Base-by-base conservation (phyloP, 164 flowering plant species). In the Taxillus chinensis region DNA sequence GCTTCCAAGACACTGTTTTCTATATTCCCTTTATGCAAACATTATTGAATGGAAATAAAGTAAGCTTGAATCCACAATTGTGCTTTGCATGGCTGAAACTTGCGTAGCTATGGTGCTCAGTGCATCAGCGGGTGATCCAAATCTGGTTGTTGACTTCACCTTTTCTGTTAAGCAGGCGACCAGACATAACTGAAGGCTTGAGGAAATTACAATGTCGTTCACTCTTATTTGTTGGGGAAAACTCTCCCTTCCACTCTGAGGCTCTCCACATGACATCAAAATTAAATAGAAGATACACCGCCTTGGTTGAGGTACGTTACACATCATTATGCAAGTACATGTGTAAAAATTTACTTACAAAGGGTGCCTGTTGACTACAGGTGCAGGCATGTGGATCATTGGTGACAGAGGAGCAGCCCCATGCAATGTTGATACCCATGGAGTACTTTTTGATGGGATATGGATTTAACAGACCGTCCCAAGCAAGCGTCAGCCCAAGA, bases 371-470 rank as follows among this genome's bases (percentile, higher is more conserved):
- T 3, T 48, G 15, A 8, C 7, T 43, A 54, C 39, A 54, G 57
- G 84, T 80, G 55, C 78, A 76, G 64, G 71, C 67, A 5, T 80
- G 84, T 59, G 84, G 84, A 52, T 74, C 84, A 8, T 75, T 80
- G 74, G 84, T 80, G 57, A 78, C 84, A 16, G 84, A 80, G 67
- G 84, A 80, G 71, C 82, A 80, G 64, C 84, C 84, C 9, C 80
- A 75, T 51, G 84, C 81, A n/a, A 78, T 78, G 78, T 62, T 78
- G 63, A 73, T 78, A 57, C 81, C 81, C 8, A 9, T 78, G 71
- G 82, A 80, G 68, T 80, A 76, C 65, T 80, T 80, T 41, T 67
- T 78, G 37, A 78, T 68, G 77, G 82, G 82, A n/a, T 80, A 72
- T 40, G 77, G 79, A 14, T 58, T 80, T 60, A 71, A 68, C 66